Conservation (phyloP, 2,329 filamentous ascomycete species). For the Fusarium xylarioides region DNA sequence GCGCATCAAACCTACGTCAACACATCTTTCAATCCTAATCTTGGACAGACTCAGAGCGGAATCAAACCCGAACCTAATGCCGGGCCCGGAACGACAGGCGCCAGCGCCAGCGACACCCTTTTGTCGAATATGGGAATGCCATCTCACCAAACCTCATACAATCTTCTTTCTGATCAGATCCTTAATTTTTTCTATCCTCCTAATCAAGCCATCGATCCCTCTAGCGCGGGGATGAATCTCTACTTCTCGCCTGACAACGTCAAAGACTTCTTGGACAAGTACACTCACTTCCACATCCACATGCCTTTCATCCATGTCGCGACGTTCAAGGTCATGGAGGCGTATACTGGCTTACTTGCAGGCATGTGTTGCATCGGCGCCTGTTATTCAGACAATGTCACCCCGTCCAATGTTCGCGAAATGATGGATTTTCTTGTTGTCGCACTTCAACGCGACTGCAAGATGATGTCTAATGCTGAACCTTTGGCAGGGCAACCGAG, state of each 20-base stretch:
- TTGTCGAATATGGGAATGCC: conserved; percentile 60
- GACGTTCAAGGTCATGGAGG: conserved; percentile 73
- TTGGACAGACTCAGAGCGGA: conserved; percentile 74
- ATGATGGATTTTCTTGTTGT: conserved; percentile 72
- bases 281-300: conserved; percentile 77
- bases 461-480: conserved; percentile 50
- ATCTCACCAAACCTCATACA: conserved; percentile 60
- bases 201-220: conserved; percentile 57
- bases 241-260: conserved; percentile 75
- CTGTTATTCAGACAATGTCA: conserved; percentile 74
- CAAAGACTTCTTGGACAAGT: conserved; percentile 75
- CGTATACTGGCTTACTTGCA: conserved; percentile 73
- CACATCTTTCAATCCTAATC: conserved; percentile 70
- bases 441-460: conserved; percentile 66
- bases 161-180: conserved; percentile 64
- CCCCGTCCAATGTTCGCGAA: conserved; percentile 69
- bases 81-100: conserved; percentile 59
- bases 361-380: conserved; percentile 78
- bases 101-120: conserved; percentile 56
- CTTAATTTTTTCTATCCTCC: conserved; percentile 65
- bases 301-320: conserved; percentile 78
- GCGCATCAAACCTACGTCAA: conserved; percentile 72
- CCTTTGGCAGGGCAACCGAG: conserved; percentile 35
- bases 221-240: conserved; percentile 65
- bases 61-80: conserved; percentile 73